Conservation (phyloP, 305 asterid species). For the Fraxinus nigra region DNA sequence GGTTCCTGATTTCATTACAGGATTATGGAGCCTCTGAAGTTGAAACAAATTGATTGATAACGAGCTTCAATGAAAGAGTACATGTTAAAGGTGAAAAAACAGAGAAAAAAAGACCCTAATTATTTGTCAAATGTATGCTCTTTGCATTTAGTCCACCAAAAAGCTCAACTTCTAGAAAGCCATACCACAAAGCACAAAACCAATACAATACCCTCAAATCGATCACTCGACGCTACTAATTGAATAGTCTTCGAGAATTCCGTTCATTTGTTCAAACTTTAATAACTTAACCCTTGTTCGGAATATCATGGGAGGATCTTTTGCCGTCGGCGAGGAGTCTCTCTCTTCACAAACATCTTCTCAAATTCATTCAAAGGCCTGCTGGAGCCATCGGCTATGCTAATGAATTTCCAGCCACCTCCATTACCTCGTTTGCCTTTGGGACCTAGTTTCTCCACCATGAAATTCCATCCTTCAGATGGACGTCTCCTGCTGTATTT, state of each 20-base stretch:
- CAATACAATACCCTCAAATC: background rate
- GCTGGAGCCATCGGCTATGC: constrained; percentile 78
- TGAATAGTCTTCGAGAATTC: background rate
- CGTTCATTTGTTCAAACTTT: background rate
- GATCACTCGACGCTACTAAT: background rate
- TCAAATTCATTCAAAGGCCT: constrained; percentile 77
- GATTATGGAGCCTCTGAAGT: background rate
- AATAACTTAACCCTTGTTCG: background rate
- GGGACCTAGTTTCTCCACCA: constrained; percentile 79
- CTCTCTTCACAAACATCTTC: constrained; percentile 82
- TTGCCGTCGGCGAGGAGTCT: constrained; percentile 72
- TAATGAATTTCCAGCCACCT: constrained; percentile 85
- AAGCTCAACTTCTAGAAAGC: constrained; percentile 2
- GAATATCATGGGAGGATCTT: constrained; percentile 60
- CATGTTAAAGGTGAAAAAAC: background rate
- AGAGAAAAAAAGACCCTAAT: background rate
- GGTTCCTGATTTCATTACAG: background rate
- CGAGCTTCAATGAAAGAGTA: background rate
- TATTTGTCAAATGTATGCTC: background rate
- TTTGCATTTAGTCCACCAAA: background rate
- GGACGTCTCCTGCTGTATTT: constrained; percentile 90
- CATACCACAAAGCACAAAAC: background rate
- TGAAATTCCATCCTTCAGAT: constrained; percentile 77
- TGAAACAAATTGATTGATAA: background rate
- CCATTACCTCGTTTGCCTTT: constrained; percentile 75